These are phyloP conservation scores for Parachaetomium inaequale DNA, from an alignment of 495 filamentous ascomycete species.

Conservation along the genomic window DNA sequence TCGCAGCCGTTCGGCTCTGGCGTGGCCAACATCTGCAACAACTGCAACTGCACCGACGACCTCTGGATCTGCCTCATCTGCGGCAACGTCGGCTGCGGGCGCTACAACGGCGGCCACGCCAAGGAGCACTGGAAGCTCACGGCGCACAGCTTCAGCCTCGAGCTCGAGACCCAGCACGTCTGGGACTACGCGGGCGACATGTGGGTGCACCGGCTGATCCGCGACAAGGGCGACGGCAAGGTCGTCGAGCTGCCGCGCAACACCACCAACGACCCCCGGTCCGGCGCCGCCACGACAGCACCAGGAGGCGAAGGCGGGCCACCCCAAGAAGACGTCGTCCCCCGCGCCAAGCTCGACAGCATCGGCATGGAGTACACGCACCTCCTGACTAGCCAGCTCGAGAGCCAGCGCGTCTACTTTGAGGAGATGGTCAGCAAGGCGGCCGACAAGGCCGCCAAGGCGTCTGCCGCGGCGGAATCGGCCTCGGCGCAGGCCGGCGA, in stretches of 20 bases:
- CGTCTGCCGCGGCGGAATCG: conserved; percentile 59
- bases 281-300: not conserved
- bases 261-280: conserved; percentile 10
- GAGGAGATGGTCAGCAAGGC: conserved; percentile 90
- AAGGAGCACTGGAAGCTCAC: conserved; percentile 91
- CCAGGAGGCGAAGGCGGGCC: conserved; percentile 12
- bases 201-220: conserved; percentile 93
- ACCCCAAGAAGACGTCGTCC: conserved; percentile 60
- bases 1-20: conserved; percentile 49
- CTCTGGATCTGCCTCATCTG: conserved; percentile 96
- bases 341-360: conserved; percentile 84
- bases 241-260: conserved; percentile 71
- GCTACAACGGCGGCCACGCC: conserved; percentile 91
- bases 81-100: conserved; percentile 86
- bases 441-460: conserved; percentile 82
- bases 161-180: conserved; percentile 86
- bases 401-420: conserved; percentile 88
- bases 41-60: conserved; percentile 73
- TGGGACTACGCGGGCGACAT: conserved; percentile 96
- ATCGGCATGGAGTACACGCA: conserved; percentile 94
- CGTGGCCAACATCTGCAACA: conserved; percentile 56
- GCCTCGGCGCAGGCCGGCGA: conserved; percentile 54
- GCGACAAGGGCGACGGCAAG: conserved; percentile 86
- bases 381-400: conserved; percentile 84
- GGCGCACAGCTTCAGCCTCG: conserved; percentile 85